Evolutionary conservation across 2,329 filamentous ascomycete genomes (phyloP).

Genomic region (Fusarium nanum): DNA sequence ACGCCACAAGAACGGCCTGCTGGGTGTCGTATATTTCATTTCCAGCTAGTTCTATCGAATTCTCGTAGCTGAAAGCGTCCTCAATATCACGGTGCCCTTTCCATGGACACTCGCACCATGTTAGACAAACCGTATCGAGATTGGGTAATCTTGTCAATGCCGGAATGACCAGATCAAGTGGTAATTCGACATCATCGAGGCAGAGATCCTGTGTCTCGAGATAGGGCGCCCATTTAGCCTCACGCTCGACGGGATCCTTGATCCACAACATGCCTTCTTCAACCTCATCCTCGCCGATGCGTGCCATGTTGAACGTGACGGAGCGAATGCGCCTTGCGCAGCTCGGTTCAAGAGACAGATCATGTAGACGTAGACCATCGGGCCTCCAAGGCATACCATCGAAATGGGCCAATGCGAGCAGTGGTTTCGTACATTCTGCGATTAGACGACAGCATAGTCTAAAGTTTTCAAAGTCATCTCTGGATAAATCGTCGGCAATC

Average conservation of each 20-base stretch:
- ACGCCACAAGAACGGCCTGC: slow-evolving; percentile 33
- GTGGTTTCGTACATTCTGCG: slow-evolving; percentile 3
- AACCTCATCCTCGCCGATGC: slow-evolving; percentile 18
- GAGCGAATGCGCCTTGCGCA: slow-evolving; percentile 57
- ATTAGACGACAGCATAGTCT: slow-evolving; percentile 47
- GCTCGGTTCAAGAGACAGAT: slow-evolving; percentile 57
- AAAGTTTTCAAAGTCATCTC: slow-evolving; percentile 54
- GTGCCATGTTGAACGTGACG: slow-evolving; percentile 58
- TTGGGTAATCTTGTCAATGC: slow-evolving; percentile 33
- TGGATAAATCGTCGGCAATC: slow-evolving; percentile 57
- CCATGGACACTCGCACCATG: slow-evolving; percentile 44
- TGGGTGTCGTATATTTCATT: slow-evolving; percentile 32
- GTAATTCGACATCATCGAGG: slow-evolving; percentile 4
- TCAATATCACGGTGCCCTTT: not conserved
- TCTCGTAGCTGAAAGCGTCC: slow-evolving; percentile 26
- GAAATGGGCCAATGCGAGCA: slow-evolving; percentile 50
- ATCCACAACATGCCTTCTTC: not conserved
- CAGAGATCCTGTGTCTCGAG: slow-evolving; percentile 18
- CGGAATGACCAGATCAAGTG: slow-evolving; percentile 22
- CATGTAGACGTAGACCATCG: slow-evolving; percentile 58
- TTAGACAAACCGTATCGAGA: slow-evolving; percentile 40
- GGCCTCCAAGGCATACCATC: slow-evolving; percentile 58
- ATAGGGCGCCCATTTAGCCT: slow-evolving; percentile 12
- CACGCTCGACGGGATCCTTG: not conserved
- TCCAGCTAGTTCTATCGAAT: slow-evolving; percentile 31